Conservation (phyloP, 176 grass and related monocot genomes). For the Olyra latifolia region DNA sequence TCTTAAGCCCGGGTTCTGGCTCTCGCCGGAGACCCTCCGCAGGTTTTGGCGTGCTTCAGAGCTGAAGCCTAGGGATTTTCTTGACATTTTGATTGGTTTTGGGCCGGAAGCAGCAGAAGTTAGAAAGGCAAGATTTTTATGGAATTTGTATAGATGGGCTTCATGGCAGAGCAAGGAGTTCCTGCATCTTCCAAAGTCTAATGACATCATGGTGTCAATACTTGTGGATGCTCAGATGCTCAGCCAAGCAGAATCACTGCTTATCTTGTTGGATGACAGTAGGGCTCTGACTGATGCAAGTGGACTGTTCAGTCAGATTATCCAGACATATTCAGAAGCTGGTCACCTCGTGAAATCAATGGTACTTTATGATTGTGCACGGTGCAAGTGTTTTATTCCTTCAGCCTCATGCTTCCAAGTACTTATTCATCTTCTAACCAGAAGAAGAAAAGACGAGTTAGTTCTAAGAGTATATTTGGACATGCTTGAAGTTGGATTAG, state of each 20-base stretch:
- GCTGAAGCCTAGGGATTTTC: constrained; percentile 57
- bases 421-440: constrained; percentile 65
- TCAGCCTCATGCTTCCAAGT: constrained; percentile 58
- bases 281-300: constrained; percentile 27
- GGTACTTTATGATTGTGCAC: constrained; percentile 60
- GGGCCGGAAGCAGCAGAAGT: constrained; percentile 40
- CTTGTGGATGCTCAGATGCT: constrained; percentile 69
- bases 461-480: constrained; percentile 74
- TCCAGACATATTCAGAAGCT: constrained; percentile 50
- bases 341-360: constrained; percentile 54
- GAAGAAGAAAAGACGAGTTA: constrained; percentile 48
- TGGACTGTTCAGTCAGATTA: constrained; percentile 53
- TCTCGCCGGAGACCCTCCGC: constrained; percentile 67
- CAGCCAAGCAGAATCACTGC: constrained; percentile 68
- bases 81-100: constrained; percentile 67
- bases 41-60: constrained; percentile 59
- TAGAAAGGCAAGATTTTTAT: constrained; percentile 61
- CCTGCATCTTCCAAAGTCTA: constrained; percentile 70
- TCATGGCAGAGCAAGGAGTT: constrained; percentile 52
- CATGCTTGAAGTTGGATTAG: constrained; percentile 78
- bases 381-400: constrained; percentile 47
- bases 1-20: constrained; percentile 57
- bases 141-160: constrained; percentile 85
- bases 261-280: constrained; percentile 43
- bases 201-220: constrained; percentile 67